These are phyloP conservation scores for Eucalyptus urophylla DNA, from an alignment of 345 rosid species.

Conservation along the genomic window DNA sequence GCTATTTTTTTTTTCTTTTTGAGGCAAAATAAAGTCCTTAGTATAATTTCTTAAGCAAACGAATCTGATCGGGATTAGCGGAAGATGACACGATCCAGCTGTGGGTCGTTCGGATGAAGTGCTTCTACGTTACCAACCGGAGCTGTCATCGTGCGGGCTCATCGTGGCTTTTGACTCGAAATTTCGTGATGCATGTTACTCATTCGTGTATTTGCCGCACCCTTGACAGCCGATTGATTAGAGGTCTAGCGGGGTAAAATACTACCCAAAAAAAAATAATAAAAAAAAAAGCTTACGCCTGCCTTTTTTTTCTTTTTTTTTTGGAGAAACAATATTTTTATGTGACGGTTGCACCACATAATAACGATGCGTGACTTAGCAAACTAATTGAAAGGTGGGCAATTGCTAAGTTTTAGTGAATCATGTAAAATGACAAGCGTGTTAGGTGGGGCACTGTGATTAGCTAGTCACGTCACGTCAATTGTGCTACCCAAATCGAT, in stretches of 20 bases:
- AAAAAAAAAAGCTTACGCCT: accelerated
- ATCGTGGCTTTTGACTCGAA: not conserved
- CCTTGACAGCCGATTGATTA: not conserved
- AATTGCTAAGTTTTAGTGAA: too few relatives aligned
- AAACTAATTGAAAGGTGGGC: too few relatives aligned
- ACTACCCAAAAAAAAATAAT: too few relatives aligned
- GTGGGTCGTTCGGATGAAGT: not conserved
- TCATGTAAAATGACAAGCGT: not conserved
- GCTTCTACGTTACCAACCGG: not conserved
- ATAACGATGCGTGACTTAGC: not conserved
- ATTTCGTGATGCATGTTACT: not conserved
- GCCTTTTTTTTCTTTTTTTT: too few relatives aligned
- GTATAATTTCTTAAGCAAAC: not conserved
- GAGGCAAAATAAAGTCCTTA: not conserved
- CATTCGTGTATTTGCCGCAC: not conserved
- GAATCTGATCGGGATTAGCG: not conserved
- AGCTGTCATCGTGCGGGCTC: not conserved
- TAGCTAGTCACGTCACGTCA: not conserved
- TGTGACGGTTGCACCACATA: too few relatives aligned
- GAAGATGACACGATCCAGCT: not conserved
- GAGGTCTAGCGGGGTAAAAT: not conserved
- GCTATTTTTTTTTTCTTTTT: accelerated
- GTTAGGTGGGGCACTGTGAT: too few relatives aligned
- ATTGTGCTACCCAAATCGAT: accelerated
- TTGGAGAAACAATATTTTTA: too few relatives aligned